Percentiles rank a stretch among this genome's conserved stretches.
These are phyloP conservation scores for Globisporangium lucens DNA, from an alignment of 352 stramenopile species.

Conservation along the genomic window DNA sequence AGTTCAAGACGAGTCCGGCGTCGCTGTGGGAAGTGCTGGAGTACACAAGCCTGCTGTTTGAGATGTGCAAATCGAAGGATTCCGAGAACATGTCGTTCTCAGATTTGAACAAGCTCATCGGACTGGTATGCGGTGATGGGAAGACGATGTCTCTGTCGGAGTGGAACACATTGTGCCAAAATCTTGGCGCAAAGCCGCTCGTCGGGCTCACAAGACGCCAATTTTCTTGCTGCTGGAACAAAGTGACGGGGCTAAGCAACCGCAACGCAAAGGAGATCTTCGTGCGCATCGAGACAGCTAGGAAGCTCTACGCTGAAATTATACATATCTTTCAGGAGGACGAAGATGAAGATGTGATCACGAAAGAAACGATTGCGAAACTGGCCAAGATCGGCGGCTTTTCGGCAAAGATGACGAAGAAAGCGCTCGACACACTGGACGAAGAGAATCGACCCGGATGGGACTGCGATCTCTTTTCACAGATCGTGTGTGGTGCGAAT, in stretches of 20 bases:
- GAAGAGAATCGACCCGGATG: conserved; percentile 23
- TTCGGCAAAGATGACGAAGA: conserved; percentile 19
- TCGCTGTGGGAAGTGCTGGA: conserved; percentile 51
- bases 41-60: conserved; percentile 51
- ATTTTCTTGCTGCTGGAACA: conserved; percentile 54
- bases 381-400: conserved; percentile 36
- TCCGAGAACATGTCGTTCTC: conserved; percentile 25
- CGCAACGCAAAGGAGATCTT: conserved; percentile 44
- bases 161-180: conserved; percentile 38
- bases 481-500: conserved; percentile 39
- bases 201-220: conserved; percentile 41
- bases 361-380: conserved; percentile 31
- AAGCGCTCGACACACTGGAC: conserved; percentile 24
- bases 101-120: conserved; percentile 39
- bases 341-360: conserved; percentile 28
- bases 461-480: conserved; percentile 34
- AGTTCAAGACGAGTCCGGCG: conserved; percentile 43
- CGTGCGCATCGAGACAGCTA: conserved; percentile 40
- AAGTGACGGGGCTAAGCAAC: conserved; percentile 38
- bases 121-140: conserved; percentile 30
- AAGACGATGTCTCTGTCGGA: conserved; percentile 24
- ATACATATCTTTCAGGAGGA: conserved; percentile 40
- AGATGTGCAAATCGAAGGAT: conserved; percentile 32
- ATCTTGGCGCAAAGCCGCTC: conserved; percentile 32
- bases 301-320: conserved; percentile 44